These are phyloP conservation scores for Trichocomaceae sp. DNA, from an alignment of 2,329 filamentous ascomycete genomes.

Conservation along the genomic window DNA sequence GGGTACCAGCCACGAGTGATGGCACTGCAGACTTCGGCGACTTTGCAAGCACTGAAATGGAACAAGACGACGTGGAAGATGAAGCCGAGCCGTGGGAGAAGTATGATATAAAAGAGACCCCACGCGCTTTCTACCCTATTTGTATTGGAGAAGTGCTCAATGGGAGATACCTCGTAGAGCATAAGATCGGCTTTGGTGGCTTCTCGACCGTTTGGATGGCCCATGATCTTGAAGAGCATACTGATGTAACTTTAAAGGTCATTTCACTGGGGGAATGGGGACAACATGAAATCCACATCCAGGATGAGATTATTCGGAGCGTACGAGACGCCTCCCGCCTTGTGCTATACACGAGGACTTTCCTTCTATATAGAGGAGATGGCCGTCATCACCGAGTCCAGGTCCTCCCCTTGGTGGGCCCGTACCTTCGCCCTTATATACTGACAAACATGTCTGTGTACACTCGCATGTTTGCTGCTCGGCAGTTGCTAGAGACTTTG, in stretches of 20 bases:
- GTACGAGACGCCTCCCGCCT: conserved; percentile 15
- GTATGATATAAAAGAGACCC: neutral
- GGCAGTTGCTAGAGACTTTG: conserved; percentile 22
- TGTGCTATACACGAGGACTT: conserved; percentile 18
- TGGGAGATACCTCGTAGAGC: conserved; percentile 21
- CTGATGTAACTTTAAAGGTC: too few species aligned
- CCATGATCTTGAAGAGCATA: too few species aligned
- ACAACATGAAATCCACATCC: conserved; percentile 17
- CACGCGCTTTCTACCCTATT: neutral
- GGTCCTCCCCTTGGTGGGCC: conserved; percentile 20
- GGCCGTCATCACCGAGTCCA: conserved; percentile 17
- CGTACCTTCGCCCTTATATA: conserved; percentile 13
- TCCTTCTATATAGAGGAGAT: conserved; percentile 15
- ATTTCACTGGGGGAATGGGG: neutral
- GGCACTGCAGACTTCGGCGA: too few species aligned
- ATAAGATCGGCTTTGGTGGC: conserved; percentile 22
- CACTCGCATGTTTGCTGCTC: conserved; percentile 24
- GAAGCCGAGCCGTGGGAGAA: too few species aligned
- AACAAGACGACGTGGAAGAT: too few species aligned
- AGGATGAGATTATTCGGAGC: neutral
- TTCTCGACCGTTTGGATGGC: conserved; percentile 14
- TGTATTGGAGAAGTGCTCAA: conserved; percentile 15
- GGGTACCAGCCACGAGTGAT: too few species aligned
- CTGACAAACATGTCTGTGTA: conserved; percentile 16
- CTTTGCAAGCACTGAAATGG: too few species aligned